Conservation (phyloP, 2,329 filamentous ascomycete species). For the Fusarium albidum region DNA sequence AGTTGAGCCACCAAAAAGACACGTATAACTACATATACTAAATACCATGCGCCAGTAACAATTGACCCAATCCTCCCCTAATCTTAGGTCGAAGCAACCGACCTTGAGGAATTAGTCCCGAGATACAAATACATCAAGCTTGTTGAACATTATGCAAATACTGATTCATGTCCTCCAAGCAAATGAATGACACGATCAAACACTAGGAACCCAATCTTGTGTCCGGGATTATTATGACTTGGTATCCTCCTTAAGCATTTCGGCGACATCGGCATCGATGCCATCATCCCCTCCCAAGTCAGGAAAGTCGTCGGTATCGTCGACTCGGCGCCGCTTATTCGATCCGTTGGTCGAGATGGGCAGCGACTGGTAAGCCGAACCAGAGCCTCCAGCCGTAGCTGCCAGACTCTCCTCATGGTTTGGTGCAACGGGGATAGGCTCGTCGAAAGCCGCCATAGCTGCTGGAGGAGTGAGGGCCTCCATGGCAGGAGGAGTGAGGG, state of each 20-base stretch:
- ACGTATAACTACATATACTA: neutral
- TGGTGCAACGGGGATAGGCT: constrained; percentile 27
- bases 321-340: constrained; percentile 65
- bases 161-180: neutral
- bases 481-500: constrained; percentile 32
- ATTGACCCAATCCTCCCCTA: neutral
- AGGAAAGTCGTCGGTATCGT: constrained; percentile 60
- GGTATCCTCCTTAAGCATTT: constrained; percentile 53
- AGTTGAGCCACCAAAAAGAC: neutral
- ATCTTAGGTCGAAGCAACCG: neutral
- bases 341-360: constrained; percentile 60
- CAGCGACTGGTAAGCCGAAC: constrained; percentile 58
- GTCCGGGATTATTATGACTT: constrained; percentile 19
- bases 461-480: constrained; percentile 11
- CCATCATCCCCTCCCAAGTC: constrained; percentile 63
- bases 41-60: constrained; percentile 4
- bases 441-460: constrained; percentile 35
- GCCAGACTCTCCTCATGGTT: constrained; percentile 28
- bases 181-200: neutral
- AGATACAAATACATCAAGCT: neutral
- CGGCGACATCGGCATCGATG: constrained; percentile 65
- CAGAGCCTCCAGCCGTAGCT: constrained; percentile 48
- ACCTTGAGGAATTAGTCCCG: neutral
- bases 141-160: neutral
- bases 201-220: neutral